Percentiles rank a stretch among this genome's conserved stretches.
These are phyloP conservation scores for Evansstolkia leycettana DNA, from an alignment of 495 filamentous ascomycete genomes.

Conservation along the genomic window DNA sequence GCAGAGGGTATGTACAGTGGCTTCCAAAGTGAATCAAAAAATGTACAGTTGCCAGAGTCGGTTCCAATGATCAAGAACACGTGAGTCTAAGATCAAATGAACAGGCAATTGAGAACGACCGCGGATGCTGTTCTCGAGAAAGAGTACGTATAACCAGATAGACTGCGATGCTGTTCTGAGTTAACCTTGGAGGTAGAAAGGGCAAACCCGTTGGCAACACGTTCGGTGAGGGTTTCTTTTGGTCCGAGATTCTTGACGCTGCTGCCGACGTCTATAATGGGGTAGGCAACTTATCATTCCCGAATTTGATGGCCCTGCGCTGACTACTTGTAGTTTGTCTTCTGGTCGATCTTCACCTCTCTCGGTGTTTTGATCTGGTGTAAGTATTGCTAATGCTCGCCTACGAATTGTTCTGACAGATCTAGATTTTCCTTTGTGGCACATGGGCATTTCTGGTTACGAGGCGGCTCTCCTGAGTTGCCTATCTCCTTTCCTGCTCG, in stretches of 20 bases:
- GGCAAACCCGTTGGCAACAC: conserved; percentile 58
- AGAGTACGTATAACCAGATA: conserved; percentile 49
- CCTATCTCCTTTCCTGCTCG: conserved; percentile 73
- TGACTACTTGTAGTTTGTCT: conserved; percentile 58
- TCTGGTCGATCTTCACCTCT: conserved; percentile 89
- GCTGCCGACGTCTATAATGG: conserved; percentile 87
- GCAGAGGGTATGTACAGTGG: conserved; percentile 99
- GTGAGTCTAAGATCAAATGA: conserved; percentile 35
- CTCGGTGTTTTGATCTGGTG: conserved; percentile 88
- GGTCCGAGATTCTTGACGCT: conserved; percentile 64
- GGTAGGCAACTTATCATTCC: conserved; percentile 36
- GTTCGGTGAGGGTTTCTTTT: conserved; percentile 61
- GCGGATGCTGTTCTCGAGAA: conserved; percentile 76
- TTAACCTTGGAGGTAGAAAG: conserved; percentile 51
- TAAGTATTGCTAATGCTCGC: conserved; percentile 34
- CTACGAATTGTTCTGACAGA: conserved; percentile 8
- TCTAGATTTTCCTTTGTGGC: conserved; percentile 92
- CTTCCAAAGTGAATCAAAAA: conserved; percentile 68
- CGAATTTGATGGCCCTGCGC: not conserved
- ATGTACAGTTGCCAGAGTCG: conserved; percentile 35
- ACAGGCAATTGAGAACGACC: conserved; percentile 46
- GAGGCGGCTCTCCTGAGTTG: conserved; percentile 79
- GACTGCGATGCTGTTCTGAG: conserved; percentile 6
- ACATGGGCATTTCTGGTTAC: conserved; percentile 98
- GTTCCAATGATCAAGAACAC: conserved; percentile 20